Evolutionary conservation across 2,329 filamentous ascomycete genomes (phyloP).

Genomic region (Xenoacremonium recifei): DNA sequence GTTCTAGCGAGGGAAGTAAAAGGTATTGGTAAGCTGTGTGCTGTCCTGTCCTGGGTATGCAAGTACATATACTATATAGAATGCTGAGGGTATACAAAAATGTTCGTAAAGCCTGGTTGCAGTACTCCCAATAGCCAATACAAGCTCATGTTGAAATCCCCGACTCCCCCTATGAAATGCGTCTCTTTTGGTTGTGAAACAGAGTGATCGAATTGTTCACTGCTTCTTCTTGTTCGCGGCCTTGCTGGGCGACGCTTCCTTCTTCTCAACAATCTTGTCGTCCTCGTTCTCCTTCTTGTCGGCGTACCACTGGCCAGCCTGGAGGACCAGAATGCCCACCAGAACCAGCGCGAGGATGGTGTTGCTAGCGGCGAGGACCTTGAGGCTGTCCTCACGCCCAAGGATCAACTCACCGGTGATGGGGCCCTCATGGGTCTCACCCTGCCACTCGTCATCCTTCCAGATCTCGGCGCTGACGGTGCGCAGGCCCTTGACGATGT

Average conservation of each 20-base stretch:
- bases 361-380: slow-evolving; percentile 90
- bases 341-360: slow-evolving; percentile 92
- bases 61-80: too few species aligned
- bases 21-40: too few species aligned
- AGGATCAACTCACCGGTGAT: slow-evolving; percentile 62
- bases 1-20: too few species aligned
- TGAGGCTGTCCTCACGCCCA: slow-evolving; percentile 82
- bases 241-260: slow-evolving; percentile 24
- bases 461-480: slow-evolving; percentile 74
- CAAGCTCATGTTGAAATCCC: too few species aligned
- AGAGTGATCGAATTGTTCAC: too few species aligned
- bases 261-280: slow-evolving; percentile 56
- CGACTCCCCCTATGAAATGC: too few species aligned
- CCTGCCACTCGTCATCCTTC: slow-evolving; percentile 39
- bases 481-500: slow-evolving; percentile 92
- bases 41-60: too few species aligned
- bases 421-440: slow-evolving; percentile 37
- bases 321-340: slow-evolving; percentile 86
- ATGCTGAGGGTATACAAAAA: too few species aligned
- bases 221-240: slow-evolving; percentile 37
- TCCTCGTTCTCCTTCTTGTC: slow-evolving; percentile 90
- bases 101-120: too few species aligned
- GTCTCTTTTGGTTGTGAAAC: too few species aligned
- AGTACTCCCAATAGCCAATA: too few species aligned
- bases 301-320: slow-evolving; percentile 98